These are phyloP conservation scores for Lignosus rhinocerotis DNA, from an alignment of 1,284 basidiomycete genomes.

Conservation along the genomic window DNA sequence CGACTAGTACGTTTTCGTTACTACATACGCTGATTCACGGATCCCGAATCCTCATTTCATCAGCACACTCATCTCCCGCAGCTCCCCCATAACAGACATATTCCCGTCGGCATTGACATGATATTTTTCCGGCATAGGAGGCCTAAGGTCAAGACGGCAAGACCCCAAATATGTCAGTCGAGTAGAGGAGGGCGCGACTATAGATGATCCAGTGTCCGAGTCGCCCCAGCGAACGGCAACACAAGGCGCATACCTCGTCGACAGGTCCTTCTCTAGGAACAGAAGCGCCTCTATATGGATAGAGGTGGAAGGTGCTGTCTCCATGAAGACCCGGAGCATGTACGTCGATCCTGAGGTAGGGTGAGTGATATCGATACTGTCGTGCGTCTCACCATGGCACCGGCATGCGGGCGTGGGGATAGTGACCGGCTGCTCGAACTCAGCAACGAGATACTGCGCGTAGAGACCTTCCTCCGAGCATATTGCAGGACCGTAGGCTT, in stretches of 20 bases:
- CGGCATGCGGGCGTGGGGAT: not conserved
- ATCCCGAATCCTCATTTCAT: not conserved
- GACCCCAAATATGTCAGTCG: not conserved
- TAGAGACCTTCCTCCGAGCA: slow-evolving; percentile 5
- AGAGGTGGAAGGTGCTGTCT: not conserved
- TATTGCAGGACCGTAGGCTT: not conserved
- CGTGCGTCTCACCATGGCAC: not conserved
- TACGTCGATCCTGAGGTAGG: not conserved
- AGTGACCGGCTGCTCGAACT: not conserved
- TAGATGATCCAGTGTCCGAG: not conserved
- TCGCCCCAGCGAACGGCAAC: not conserved
- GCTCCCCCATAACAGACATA: not conserved
- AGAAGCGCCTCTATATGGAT: not conserved
- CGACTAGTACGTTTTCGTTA: too few relatives aligned
- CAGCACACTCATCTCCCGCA: not conserved
- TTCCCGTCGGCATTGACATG: not conserved
- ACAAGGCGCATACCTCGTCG: not conserved
- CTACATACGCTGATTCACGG: too few relatives aligned
- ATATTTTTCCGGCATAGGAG: not conserved
- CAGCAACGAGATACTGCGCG: not conserved
- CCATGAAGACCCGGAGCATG: not conserved
- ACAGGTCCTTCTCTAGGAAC: not conserved
- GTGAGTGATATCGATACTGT: not conserved
- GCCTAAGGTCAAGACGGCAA: not conserved
- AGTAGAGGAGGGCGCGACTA: not conserved